phyloP scores from a whole-genome alignment of 768 basidiomycete species.

The Auriscalpium vulgare region DNA sequence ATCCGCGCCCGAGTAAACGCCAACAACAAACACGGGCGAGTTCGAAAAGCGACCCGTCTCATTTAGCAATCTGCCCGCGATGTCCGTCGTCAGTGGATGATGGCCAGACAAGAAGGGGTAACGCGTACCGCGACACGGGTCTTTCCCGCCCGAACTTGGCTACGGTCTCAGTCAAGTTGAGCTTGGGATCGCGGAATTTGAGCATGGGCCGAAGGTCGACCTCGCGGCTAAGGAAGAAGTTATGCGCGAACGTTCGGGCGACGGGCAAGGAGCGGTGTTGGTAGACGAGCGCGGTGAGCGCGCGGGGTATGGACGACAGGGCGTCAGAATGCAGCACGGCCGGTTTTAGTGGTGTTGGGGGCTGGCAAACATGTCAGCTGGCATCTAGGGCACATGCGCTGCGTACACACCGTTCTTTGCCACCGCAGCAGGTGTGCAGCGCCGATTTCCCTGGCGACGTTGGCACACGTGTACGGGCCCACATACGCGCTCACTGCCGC shows the following conservation, averaged over 20 bases:
- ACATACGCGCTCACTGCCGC: constrained; percentile 90
- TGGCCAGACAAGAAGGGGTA: neutral
- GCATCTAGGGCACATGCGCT: neutral
- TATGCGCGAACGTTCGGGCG: constrained; percentile 85
- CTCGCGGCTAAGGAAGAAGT: constrained; percentile 80
- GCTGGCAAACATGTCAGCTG: constrained; percentile 25
- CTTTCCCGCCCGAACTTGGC: constrained; percentile 57
- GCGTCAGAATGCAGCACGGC: constrained; percentile 76
- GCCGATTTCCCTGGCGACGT: constrained; percentile 82
- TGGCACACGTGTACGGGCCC: constrained; percentile 75
- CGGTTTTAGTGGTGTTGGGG: constrained; percentile 37
- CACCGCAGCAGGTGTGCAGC: constrained; percentile 71
- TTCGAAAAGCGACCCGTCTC: constrained; percentile 90
- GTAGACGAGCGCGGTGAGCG: constrained; percentile 84
- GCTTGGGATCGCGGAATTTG: constrained; percentile 79
- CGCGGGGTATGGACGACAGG: constrained; percentile 77
- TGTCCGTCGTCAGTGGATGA: neutral
- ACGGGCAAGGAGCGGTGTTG: constrained; percentile 77
- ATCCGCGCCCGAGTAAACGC: constrained; percentile 75
- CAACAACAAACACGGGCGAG: constrained; percentile 93
- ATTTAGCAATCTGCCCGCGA: constrained; percentile 58
- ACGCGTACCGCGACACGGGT: constrained; percentile 58
- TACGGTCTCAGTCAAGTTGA: constrained; percentile 66
- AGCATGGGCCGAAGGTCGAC: constrained; percentile 74
- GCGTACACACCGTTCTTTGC: constrained; percentile 59